Conservation (phyloP, 495 filamentous ascomycete species). For the Daldinia bambusicola region DNA sequence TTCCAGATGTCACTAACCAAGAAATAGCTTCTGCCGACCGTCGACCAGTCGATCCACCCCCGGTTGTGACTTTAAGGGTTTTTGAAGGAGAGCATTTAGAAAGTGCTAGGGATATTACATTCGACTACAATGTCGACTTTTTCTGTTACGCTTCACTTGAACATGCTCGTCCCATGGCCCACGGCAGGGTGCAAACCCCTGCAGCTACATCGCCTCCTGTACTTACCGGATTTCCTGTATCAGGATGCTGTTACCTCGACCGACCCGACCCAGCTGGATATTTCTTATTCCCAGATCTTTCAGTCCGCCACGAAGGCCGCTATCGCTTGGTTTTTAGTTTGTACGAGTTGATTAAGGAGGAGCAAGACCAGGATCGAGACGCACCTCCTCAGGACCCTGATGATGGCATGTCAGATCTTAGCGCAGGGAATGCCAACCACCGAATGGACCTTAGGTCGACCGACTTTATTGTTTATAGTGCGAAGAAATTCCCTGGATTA, state of each 20-base stretch:
- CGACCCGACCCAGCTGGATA: constrained; percentile 92
- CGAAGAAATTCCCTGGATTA: constrained; percentile 98
- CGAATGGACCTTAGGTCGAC: constrained; percentile 90
- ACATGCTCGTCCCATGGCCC: constrained; percentile 84
- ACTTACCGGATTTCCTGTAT: constrained; percentile 93
- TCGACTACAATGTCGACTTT: constrained; percentile 94
- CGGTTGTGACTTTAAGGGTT: constrained; percentile 92
- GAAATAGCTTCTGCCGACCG: constrained; percentile 87
- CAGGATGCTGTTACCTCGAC: constrained; percentile 96
- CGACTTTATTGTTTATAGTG: constrained; percentile 91
- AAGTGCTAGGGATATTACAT: constrained; percentile 80
- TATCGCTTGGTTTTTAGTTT: constrained; percentile 91
- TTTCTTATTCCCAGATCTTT: constrained; percentile 97
- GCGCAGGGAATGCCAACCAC: constrained; percentile 58
- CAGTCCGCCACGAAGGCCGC: constrained; percentile 93
- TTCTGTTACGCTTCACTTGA: constrained; percentile 96
- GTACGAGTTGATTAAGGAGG: constrained; percentile 89
- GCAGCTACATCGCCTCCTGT: constrained; percentile 78
- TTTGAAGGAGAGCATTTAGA: constrained; percentile 75
- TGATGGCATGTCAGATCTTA: constrained; percentile 53
- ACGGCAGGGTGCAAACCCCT: constrained; percentile 74
- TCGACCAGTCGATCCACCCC: constrained; percentile 95
- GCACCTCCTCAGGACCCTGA: constrained; percentile 47
- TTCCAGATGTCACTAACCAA: constrained; percentile 28
- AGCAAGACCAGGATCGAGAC: constrained; percentile 59